Percentiles rank a stretch among this genome's conserved stretches.
These are phyloP conservation scores for Brasilioporus rufonigricans DNA, from an alignment of 768 basidiomycete genomes.

Conservation along the genomic window DNA sequence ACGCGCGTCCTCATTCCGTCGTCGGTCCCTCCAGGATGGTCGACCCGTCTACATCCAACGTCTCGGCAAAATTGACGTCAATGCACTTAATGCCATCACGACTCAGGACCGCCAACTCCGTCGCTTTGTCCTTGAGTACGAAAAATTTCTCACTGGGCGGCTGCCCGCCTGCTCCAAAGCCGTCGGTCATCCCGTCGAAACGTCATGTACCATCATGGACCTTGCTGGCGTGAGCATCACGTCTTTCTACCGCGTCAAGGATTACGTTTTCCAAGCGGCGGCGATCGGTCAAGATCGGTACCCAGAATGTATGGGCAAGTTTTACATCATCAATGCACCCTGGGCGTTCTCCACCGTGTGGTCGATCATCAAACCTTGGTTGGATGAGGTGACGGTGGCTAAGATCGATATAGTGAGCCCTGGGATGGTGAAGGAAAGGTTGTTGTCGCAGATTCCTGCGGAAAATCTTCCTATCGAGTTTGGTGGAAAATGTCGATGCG, in stretches of 20 bases:
- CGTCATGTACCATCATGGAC: slow-evolving; percentile 96
- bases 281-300: slow-evolving; percentile 87
- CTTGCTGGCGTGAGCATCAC: slow-evolving; percentile 66
- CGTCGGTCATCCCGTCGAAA: slow-evolving; percentile 88
- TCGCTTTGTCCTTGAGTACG: slow-evolving; percentile 91
- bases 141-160: slow-evolving; percentile 77
- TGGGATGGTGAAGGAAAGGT: slow-evolving; percentile 61
- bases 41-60: slow-evolving; percentile 95
- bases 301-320: slow-evolving; percentile 95
- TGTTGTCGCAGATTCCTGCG: slow-evolving; percentile 77
- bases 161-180: slow-evolving; percentile 74
- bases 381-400: slow-evolving; percentile 91
- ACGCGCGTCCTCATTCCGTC: background rate
- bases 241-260: slow-evolving; percentile 89
- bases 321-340: slow-evolving; percentile 98
- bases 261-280: slow-evolving; percentile 78
- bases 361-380: slow-evolving; percentile 86
- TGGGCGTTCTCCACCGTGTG: slow-evolving; percentile 91
- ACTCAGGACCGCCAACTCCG: slow-evolving; percentile 85
- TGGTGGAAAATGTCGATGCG: slow-evolving; percentile 79
- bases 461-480: slow-evolving; percentile 85
- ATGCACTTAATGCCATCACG: slow-evolving; percentile 76
- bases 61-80: slow-evolving; percentile 86
- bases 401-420: slow-evolving; percentile 92
- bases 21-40: slow-evolving; percentile 60